These are phyloP conservation scores for Aspergillus ibericus DNA, from an alignment of 2,329 filamentous ascomycete genomes.

Conservation along the genomic window DNA sequence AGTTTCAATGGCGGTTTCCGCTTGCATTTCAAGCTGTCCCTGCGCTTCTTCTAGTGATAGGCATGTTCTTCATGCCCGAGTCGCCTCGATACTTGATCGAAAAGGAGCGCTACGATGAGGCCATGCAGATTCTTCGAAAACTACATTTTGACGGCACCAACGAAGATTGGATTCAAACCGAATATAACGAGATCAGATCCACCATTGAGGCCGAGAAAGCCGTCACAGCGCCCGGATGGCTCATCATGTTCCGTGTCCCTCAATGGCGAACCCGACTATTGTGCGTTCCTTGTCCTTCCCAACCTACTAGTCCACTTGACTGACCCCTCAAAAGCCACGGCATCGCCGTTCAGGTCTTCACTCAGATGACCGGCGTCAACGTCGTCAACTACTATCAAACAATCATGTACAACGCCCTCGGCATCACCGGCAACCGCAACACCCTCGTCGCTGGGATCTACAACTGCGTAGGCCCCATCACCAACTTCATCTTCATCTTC, in stretches of 20 bases:
- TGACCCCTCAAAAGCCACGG: slow-evolving; percentile 46
- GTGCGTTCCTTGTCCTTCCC: slow-evolving; percentile 15
- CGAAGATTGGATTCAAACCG: slow-evolving; percentile 56
- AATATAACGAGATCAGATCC: slow-evolving; percentile 28
- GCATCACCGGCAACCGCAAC: slow-evolving; percentile 55
- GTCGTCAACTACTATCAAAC: slow-evolving; percentile 46
- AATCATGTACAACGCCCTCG: slow-evolving; percentile 47
- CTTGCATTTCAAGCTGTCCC: slow-evolving; percentile 42
- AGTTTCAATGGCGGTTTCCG: slow-evolving; percentile 39
- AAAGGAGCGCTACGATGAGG: slow-evolving; percentile 51
- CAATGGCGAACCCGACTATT: slow-evolving; percentile 61
- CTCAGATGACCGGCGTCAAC: slow-evolving; percentile 53
- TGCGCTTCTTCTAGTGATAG: slow-evolving; percentile 36
- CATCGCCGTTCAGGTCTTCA: slow-evolving; percentile 63
- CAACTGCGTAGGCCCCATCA: slow-evolving; percentile 55
- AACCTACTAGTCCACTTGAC: neutral
- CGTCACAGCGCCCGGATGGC: slow-evolving; percentile 48
- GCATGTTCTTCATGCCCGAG: slow-evolving; percentile 37
- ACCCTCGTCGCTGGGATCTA: slow-evolving; percentile 62
- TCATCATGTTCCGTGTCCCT: slow-evolving; percentile 42
- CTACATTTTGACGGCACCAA: slow-evolving; percentile 57
- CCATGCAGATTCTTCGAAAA: slow-evolving; percentile 50
- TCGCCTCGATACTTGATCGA: slow-evolving; percentile 40
- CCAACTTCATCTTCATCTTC: slow-evolving; percentile 52
- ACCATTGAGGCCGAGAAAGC: slow-evolving; percentile 62